Evolutionary conservation across 1,284 basidiomycete genomes (phyloP), one percentile per base, ranked within the genome.

Genomic region (Ceratobasidium sp.): DNA sequence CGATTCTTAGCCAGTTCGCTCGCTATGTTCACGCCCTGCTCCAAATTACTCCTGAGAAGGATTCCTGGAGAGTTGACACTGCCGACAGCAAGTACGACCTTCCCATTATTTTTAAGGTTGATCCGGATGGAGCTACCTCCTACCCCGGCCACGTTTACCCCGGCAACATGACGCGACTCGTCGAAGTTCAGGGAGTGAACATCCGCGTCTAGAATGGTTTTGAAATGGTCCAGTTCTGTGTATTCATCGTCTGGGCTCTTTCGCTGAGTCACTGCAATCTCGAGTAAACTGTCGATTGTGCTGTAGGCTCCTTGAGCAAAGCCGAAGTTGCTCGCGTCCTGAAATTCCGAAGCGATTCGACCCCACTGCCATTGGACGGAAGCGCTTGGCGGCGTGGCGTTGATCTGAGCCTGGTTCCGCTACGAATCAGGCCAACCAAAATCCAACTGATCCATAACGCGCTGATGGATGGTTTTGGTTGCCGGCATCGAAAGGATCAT

Each of bases 231-330:
- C 36, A 67, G 75, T 48, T 76, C 72, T 22, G 51, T 31, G 22
- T 24, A 15, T 14, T 64, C 31, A 8, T 71, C 71, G 15, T 76
- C 73, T 9, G 45, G 1, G n/a, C 33, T 41, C 14, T 29, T 36
- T 5, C 56, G 65, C 24, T 69, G 51, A 73, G 66, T 77, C 78
- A 79, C 78, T 11, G 77, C 77, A 41, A 77, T 76, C 62, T 79
- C 77, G 22, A 79, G 63, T 15, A 79, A 31, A n/a, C 72, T 75
- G 67, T 79, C 78, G 50, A 78, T 76, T 11, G 77, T 76, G 69
- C 75, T 76, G 60, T 77, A 78, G 33, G 77, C 78, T 33, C 77
- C 77, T 59, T 75, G 75, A n/a, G 77, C 78, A 63, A 77, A 78
- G 64, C 73, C 75, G 64, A 67, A 77, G 74, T 79, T 79, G 24